Conservation (phyloP, 1,139 yeast genomes). For the Nakaseomyces kungkrabaensis region DNA sequence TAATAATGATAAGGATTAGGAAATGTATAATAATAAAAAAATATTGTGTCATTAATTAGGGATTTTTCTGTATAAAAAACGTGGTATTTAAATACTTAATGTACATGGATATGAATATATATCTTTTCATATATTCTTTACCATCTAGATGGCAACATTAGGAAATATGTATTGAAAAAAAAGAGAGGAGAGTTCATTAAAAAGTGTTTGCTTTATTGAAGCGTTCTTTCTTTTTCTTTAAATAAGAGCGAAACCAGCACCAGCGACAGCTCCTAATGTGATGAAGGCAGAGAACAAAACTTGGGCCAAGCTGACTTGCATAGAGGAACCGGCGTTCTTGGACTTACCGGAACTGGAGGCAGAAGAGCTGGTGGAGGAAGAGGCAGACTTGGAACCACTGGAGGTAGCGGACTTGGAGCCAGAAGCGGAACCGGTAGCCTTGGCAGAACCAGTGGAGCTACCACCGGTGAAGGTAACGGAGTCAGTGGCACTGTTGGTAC, state of each 20-base stretch:
- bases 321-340: constrained; percentile 21
- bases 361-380: constrained; percentile 9
- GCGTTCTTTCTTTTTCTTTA: constrained; percentile 9
- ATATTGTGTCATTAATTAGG: background rate
- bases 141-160: background rate
- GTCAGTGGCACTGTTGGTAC: constrained; percentile 35
- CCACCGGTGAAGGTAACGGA: constrained; percentile 26
- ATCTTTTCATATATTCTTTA: background rate
- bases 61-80: background rate
- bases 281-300: constrained; percentile 65
- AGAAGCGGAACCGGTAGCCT: constrained; percentile 22
- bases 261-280: constrained; percentile 52
- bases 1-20: background rate
- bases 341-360: constrained; percentile 25
- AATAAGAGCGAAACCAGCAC: constrained; percentile 52
- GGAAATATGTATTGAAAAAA: background rate
- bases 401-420: constrained; percentile 14
- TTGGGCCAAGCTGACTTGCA: constrained; percentile 52
- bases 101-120: constrained; percentile 2
- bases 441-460: constrained; percentile 12
- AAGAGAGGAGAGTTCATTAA: no score
- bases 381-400: constrained; percentile 7
- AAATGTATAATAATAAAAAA: background rate
- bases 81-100: background rate
- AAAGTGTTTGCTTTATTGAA: no score